These are phyloP conservation scores for Zygosaccharomyces siamensis DNA, from an alignment of 805 yeast species.

Conservation along the genomic window DNA sequence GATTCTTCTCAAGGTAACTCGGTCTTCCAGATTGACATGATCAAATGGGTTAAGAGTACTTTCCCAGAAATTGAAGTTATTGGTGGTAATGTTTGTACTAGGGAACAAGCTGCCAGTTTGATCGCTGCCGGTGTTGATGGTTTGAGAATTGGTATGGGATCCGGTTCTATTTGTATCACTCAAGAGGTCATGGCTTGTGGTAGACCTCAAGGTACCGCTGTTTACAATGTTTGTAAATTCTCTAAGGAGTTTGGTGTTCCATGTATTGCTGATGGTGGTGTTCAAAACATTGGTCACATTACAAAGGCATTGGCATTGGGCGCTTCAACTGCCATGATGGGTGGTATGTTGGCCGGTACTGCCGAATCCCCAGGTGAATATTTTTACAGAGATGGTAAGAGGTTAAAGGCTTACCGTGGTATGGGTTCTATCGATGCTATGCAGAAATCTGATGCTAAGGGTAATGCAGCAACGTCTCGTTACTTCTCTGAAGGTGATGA, in stretches of 20 bases:
- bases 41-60: slow-evolving; percentile 80
- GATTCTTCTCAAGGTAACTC: slow-evolving; percentile 99
- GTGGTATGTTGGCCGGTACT: slow-evolving; percentile 98
- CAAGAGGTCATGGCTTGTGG: slow-evolving; percentile 99
- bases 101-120: slow-evolving; percentile 96
- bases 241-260: slow-evolving; percentile 96
- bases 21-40: slow-evolving; percentile 87
- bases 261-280: slow-evolving; percentile 99
- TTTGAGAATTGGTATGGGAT: slow-evolving; percentile 98
- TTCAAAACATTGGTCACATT: slow-evolving; percentile 97
- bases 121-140: slow-evolving; percentile 97
- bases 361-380: slow-evolving; percentile 97
- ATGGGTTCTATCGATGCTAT: slow-evolving; percentile 99
- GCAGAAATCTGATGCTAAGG: slow-evolving; percentile 82
- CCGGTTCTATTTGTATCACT: slow-evolving; percentile 98
- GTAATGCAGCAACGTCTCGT: slow-evolving; percentile 97
- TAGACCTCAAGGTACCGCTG: slow-evolving; percentile 99
- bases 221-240: slow-evolving; percentile 87
- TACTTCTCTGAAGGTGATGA: slow-evolving; percentile 94
- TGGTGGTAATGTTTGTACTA: slow-evolving; percentile 97
- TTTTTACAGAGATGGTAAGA: slow-evolving; percentile 96
- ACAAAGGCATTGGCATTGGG: slow-evolving; percentile 95
- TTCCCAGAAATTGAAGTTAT: slow-evolving; percentile 80
- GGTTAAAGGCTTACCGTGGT: slow-evolving; percentile 96
- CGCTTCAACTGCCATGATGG: slow-evolving; percentile 98